phyloP scores from a whole-genome alignment of 2,329 filamentous ascomycete species.

The Kalaharituber pfeilii region DNA sequence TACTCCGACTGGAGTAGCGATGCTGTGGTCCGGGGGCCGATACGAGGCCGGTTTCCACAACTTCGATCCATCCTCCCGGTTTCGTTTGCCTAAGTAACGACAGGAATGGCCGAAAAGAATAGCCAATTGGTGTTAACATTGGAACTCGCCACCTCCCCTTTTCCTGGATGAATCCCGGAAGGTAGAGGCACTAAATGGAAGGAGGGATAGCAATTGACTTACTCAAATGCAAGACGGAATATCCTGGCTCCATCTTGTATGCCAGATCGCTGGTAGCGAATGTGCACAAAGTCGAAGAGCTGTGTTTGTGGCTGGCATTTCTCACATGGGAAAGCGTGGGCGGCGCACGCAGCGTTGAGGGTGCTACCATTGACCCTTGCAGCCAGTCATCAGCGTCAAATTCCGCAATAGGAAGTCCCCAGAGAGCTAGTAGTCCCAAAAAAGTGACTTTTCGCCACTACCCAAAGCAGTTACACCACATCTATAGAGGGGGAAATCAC shows the following conservation, averaged over 20 bases:
- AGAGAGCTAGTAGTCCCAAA: too few species aligned
- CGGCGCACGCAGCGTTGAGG: slow-evolving; percentile 8
- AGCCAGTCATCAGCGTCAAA: background rate
- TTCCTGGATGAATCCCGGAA: background rate
- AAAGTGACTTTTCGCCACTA: too few species aligned
- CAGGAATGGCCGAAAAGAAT: slow-evolving; percentile 11
- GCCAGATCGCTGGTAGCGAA: slow-evolving; percentile 21
- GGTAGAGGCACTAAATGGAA: background rate
- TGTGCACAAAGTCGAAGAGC: slow-evolving; percentile 22
- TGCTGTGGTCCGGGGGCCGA: slow-evolving; percentile 13
- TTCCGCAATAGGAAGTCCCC: background rate
- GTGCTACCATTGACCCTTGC: background rate
- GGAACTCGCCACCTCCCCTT: background rate
- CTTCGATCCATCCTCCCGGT: slow-evolving; percentile 22
- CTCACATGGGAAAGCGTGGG: slow-evolving; percentile 9
- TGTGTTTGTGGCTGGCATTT: background rate
- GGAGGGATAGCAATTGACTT: slow-evolving; percentile 1
- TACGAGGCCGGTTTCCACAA: slow-evolving; percentile 21
- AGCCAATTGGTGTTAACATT: too few species aligned
- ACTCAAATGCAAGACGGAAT: slow-evolving; percentile 22
- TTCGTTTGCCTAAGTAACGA: slow-evolving; percentile 19
- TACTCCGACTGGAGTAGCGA: background rate
- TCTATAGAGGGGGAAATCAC: too few species aligned
- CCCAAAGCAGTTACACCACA: too few species aligned
- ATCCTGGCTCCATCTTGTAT: slow-evolving; percentile 20